phyloP scores from a whole-genome alignment of 228 moss, liverwort and hornwort genomes.

The Sphagnum fallax region DNA sequence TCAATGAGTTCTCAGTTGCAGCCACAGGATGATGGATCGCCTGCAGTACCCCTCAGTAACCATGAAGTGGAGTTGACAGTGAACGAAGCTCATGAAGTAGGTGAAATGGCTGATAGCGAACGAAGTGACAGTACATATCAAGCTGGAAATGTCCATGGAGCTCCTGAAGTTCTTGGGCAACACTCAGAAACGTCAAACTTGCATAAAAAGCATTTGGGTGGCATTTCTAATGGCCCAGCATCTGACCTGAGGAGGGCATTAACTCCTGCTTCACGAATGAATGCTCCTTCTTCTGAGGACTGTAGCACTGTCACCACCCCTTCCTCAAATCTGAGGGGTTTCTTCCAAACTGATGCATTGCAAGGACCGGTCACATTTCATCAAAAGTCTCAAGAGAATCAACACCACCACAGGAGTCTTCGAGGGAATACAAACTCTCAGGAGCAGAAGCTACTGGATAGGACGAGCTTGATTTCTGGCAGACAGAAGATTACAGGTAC shows the following conservation, averaged over 20 bases:
- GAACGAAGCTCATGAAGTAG: slow-evolving; percentile 21
- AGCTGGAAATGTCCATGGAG: slow-evolving; percentile 34
- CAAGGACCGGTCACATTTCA: slow-evolving; percentile 19
- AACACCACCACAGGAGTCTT: slow-evolving; percentile 30
- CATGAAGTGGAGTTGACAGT: slow-evolving; percentile 30
- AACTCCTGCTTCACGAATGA: slow-evolving; percentile 39
- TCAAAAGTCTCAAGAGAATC: slow-evolving; percentile 32
- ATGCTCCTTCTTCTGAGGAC: slow-evolving; percentile 28
- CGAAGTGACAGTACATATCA: slow-evolving; percentile 22
- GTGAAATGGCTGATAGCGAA: slow-evolving; percentile 28
- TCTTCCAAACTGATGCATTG: slow-evolving; percentile 39
- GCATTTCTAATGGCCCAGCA: slow-evolving; percentile 41
- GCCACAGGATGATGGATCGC: slow-evolving; percentile 26
- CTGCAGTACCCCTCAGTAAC: slow-evolving; percentile 14
- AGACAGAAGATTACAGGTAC: slow-evolving; percentile 31
- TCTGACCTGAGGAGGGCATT: slow-evolving; percentile 25
- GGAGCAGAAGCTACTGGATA: slow-evolving; percentile 34
- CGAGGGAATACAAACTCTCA: slow-evolving; percentile 31
- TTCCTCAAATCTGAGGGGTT: slow-evolving; percentile 54
- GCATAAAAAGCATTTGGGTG: slow-evolving; percentile 55
- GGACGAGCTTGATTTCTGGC: slow-evolving; percentile 24
- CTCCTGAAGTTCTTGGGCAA: slow-evolving; percentile 55
- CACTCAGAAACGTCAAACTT: slow-evolving; percentile 45
- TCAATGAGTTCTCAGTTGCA: slow-evolving; percentile 28
- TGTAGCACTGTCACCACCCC: slow-evolving; percentile 44